A percentile compares a stretch with the other conserved stretches of the same genome.
phyloP scores from a whole-genome alignment of 306 rosid species.

The Erythrophleum fordii region DNA sequence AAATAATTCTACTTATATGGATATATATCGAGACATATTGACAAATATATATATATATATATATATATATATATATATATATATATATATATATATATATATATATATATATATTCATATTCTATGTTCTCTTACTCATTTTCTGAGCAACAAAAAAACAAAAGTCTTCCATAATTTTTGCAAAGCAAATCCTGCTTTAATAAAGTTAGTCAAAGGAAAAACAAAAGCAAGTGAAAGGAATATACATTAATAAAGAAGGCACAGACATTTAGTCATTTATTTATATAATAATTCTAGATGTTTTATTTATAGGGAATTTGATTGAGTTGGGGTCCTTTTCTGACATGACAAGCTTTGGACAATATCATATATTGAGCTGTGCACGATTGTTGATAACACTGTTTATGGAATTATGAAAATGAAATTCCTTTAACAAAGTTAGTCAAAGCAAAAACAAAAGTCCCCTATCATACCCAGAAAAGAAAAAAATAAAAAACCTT shows the following conservation, averaged over 20 bases:
- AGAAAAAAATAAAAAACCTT: conserved; percentile 5
- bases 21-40: too few species aligned
- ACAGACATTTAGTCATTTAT: background rate
- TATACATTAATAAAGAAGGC: conserved; percentile 3
- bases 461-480: background rate
- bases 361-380: conserved; percentile 46
- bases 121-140: background rate
- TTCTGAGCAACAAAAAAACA: background rate
- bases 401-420: conserved; percentile 13
- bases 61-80: too few species aligned
- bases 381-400: conserved; percentile 23
- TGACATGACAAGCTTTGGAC: background rate
- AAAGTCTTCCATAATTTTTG: background rate
- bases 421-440: too few species aligned
- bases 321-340: conserved; percentile 33
- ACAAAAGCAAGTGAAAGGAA: background rate
- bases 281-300: conserved; percentile 11
- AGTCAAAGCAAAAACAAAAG: too few species aligned
- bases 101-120: background rate
- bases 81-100: too few species aligned
- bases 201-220: conserved; percentile 39
- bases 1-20: too few species aligned
- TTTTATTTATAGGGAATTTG: conserved; percentile 34
- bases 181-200: conserved; percentile 19
- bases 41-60: too few species aligned